These are phyloP conservation scores for thale cress (Arabidopsis thaliana) DNA, from an alignment of 345 rosid species.

Conservation along the genomic window DNA sequence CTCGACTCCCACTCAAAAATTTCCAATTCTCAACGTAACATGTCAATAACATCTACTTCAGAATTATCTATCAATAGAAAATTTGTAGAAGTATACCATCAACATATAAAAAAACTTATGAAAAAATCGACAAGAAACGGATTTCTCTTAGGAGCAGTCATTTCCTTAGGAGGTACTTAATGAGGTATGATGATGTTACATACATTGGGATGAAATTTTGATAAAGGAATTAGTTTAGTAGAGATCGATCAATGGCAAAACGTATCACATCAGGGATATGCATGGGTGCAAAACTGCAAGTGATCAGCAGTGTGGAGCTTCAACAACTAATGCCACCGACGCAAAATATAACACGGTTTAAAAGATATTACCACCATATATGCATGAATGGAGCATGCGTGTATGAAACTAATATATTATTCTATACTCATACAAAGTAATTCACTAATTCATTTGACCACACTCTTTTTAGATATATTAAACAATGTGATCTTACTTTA, in stretches of 20 bases:
- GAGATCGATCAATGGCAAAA: conserved; percentile 22
- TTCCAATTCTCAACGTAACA: neutral
- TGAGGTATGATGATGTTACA: neutral
- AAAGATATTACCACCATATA: neutral
- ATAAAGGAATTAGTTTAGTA: conserved; percentile 1
- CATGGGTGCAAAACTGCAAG: neutral
- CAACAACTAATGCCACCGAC: conserved; percentile 14
- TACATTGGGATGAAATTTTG: neutral
- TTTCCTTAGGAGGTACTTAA: neutral
- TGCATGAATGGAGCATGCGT: conserved; percentile 17
- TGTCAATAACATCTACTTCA: neutral
- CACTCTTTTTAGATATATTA: neutral
- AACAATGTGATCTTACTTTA: conserved; percentile 29
- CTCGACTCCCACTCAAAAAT: neutral
- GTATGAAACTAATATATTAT: neutral
- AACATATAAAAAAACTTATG: neutral
- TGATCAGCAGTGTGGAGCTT: neutral
- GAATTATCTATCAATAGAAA: neutral
- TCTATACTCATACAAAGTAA: neutral
- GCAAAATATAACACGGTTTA: conserved; percentile 24
- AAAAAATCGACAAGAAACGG: neutral
- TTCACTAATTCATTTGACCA: conserved; percentile 20
- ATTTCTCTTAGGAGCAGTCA: neutral
- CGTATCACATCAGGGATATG: neutral
- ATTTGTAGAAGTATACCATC: neutral